Evolutionary conservation across 1,284 basidiomycete genomes (phyloP), one percentile per base, ranked within the genome.

Genomic region (Marasmius sp.): DNA sequence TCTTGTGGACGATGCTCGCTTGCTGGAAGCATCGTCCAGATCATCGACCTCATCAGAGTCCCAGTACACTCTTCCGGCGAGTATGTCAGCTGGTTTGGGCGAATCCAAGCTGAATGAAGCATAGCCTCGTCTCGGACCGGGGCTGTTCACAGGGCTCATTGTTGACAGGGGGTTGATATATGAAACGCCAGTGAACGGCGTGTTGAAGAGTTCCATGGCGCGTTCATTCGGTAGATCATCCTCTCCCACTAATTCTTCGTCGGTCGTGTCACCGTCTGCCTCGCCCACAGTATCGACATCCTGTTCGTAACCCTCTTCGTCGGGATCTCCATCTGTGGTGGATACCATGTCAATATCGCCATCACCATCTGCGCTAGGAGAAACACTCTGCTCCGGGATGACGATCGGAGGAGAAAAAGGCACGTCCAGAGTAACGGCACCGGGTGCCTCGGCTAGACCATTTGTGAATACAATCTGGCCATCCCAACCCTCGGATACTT

Each of bases 111-210:
- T 27, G 16, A 74, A 70, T 33, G 70, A 70, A 39, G 72, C 73
- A 18, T 74, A 70, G 58, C 74, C 72, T 63, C 72, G 65, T 49
- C 75, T 74, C 1, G 79, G 75, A 48, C 70, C 72, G 12, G 84
- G 82, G 58, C 81, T 81, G 11, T 77, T 74, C 48, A 73, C 72
- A 2, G 85, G 86, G 63, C 84, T 87, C 70, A 92, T 80, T 10
- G 88, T 92, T 22, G 87, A 89, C 68, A 88, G 75, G 52, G 90
- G 90, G 64, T 92, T 82, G 74, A 92, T 87, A n/a, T 88, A 81
- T 22, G 85, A 84, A 49, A 89, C 74, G 63, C 75, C 80, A n/a
- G 43, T 57, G 48, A 59, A 65, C 8, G 64, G 64, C 14, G 61
- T 62, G 56, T 65, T 83, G 76, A 91, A 90, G 39, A 91, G 77